These are phyloP conservation scores for Venustampulla echinocandica DNA, from an alignment of 495 filamentous ascomycete genomes.

Conservation along the genomic window DNA sequence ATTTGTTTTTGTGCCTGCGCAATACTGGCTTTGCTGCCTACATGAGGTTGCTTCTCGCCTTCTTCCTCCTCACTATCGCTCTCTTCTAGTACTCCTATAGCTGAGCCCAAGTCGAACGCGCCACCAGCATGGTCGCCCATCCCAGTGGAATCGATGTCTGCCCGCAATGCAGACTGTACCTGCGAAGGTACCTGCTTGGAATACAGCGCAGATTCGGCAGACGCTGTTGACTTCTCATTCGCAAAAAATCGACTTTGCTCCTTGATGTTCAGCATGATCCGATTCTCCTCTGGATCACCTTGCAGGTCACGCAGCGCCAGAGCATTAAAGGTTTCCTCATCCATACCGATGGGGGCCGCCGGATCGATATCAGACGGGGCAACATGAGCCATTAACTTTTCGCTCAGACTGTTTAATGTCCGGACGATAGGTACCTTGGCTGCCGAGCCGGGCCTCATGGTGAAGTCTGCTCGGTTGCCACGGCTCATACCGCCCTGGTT, in stretches of 20 bases:
- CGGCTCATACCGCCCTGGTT: conserved; percentile 58
- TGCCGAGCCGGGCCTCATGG: conserved; percentile 64
- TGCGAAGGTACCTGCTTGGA: conserved; percentile 57
- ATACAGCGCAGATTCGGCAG: conserved; percentile 50
- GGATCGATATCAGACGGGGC: conserved; percentile 64
- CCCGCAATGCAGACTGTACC: conserved; percentile 54
- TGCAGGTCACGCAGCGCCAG: conserved; percentile 77
- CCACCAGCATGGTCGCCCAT: conserved; percentile 38
- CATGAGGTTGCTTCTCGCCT: conserved; percentile 39
- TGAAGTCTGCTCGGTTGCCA: conserved; percentile 77
- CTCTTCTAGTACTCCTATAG: conserved; percentile 55
- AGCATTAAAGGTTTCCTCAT: conserved; percentile 65
- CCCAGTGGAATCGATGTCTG: conserved; percentile 42
- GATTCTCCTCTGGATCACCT: conserved; percentile 59
- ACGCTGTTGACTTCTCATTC: conserved; percentile 41
- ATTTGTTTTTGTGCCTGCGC: conserved; percentile 49
- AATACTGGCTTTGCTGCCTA: conserved; percentile 50
- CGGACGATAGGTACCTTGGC: conserved; percentile 74
- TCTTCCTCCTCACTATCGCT: conserved; percentile 59
- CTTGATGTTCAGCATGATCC: conserved; percentile 77
- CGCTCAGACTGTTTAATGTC: conserved; percentile 75
- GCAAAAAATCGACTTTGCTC: conserved; percentile 77
- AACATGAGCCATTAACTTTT: conserved; percentile 84
- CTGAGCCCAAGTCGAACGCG: conserved; percentile 47
- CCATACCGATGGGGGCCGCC: conserved; percentile 50